Evolutionary conservation across 2,329 filamentous ascomycete genomes (phyloP).

Genomic region (Trichoderma gracile): DNA sequence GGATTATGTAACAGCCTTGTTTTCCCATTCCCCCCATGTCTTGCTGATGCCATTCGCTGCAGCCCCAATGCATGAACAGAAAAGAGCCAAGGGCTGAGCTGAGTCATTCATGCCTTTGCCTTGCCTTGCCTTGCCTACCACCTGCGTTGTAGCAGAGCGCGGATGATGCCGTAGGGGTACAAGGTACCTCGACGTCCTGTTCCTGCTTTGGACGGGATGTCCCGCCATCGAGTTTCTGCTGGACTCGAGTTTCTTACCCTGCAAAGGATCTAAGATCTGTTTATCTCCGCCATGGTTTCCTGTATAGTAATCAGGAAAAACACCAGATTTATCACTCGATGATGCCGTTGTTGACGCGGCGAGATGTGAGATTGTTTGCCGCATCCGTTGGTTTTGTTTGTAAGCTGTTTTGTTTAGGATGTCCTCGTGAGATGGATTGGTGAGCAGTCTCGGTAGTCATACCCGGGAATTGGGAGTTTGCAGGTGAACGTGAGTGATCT

Average conservation of each 20-base stretch:
- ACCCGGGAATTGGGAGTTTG: background rate
- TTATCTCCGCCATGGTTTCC: background rate
- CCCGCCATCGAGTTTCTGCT: background rate
- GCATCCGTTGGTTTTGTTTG: background rate
- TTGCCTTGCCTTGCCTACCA: too few relatives aligned
- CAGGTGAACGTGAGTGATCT: background rate
- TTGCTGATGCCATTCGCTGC: too few relatives aligned
- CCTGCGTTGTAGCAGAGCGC: too few relatives aligned
- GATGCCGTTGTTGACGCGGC: background rate
- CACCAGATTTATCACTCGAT: too few relatives aligned
- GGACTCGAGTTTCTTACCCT: background rate
- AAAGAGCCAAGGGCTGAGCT: background rate
- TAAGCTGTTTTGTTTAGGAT: background rate
- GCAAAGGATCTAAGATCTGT: background rate
- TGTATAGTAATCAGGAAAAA: background rate
- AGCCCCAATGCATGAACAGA: background rate
- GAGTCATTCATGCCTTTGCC: background rate
- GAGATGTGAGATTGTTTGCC: background rate
- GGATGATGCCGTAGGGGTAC: conserved; percentile 14
- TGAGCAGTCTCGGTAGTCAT: background rate
- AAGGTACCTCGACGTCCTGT: background rate
- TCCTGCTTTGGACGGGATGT: background rate
- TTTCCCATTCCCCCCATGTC: too few relatives aligned
- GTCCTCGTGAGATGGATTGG: background rate
- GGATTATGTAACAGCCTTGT: too few relatives aligned